Conservation (phyloP, 805 yeast species). For the Candida endomychidarum region DNA sequence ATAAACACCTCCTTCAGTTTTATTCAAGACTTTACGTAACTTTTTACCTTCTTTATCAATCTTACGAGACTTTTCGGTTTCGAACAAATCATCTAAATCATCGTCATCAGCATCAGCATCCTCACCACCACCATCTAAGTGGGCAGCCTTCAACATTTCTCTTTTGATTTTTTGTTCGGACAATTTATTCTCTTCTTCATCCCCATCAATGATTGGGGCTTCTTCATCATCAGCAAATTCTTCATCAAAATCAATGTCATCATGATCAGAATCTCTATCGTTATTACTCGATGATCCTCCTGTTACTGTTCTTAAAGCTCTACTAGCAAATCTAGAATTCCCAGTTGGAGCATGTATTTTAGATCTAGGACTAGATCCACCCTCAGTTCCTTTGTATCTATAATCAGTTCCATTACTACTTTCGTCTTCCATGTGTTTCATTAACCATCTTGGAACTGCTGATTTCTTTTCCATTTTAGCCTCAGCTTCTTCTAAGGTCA, state of each 20-base stretch:
- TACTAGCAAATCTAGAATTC: conserved; percentile 8
- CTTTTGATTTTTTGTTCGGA: conserved; percentile 80
- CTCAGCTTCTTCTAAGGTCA: conserved; percentile 95
- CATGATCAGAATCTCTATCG: conserved; percentile 74
- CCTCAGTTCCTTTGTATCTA: conserved; percentile 38
- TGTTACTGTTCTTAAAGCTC: conserved; percentile 40
- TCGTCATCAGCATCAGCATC: conserved; percentile 48
- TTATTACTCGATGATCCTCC: conserved; percentile 41
- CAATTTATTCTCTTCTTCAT: conserved; percentile 91
- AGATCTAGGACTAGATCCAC: conserved; percentile 12
- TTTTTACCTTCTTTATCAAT: conserved; percentile 91
- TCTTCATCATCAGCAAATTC: conserved; percentile 99
- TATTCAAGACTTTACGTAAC: conserved; percentile 76
- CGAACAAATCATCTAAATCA: conserved; percentile 69
- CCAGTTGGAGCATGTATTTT: conserved; percentile 8
- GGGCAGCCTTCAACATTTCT: conserved; percentile 82
- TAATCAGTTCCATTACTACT: conserved; percentile 47
- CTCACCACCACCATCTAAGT: conserved; percentile 62
- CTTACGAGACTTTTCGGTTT: conserved; percentile 56
- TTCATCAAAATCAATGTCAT: conserved; percentile 91
- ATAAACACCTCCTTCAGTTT: conserved; percentile 86
- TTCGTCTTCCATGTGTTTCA: conserved; percentile 78
- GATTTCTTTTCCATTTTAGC: conserved; percentile 82
- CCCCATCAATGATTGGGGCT: conserved; percentile 95
- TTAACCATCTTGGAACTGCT: conserved; percentile 88